A percentile compares a stretch with the other conserved stretches of the same genome.
Conservation (phyloP, 306 rosid genomes). For the Castanopsis chinensis region DNA sequence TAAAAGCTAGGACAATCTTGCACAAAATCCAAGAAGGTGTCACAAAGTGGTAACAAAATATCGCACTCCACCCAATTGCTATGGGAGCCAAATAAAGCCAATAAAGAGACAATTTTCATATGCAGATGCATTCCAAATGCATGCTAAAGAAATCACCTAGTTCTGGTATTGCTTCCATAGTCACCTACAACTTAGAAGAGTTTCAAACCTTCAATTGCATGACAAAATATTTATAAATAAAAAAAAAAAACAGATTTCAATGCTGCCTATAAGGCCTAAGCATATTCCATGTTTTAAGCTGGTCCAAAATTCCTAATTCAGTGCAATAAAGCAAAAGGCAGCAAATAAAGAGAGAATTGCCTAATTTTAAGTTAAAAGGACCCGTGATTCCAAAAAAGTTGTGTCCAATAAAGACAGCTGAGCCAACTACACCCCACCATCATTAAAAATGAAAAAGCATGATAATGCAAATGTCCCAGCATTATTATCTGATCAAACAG, state of each 20-base stretch:
- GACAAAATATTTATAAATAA: neutral
- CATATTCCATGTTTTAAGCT: neutral
- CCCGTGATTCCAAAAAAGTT: slow-evolving; percentile 18
- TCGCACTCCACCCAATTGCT: neutral
- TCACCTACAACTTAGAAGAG: neutral
- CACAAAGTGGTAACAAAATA: neutral
- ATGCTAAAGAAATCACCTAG: neutral
- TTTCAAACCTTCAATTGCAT: neutral
- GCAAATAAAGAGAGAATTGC: neutral
- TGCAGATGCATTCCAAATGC: neutral
- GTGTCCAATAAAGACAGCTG: slow-evolving; percentile 23
- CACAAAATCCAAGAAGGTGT: neutral
- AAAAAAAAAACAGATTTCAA: too few species aligned
- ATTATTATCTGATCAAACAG: slow-evolving; percentile 4
- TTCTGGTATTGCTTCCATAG: neutral
- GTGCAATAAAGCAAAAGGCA: neutral
- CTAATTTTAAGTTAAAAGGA: slow-evolving; percentile 11
- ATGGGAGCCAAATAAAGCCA: neutral
- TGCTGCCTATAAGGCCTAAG: neutral
- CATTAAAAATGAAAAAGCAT: slow-evolving; percentile 29
- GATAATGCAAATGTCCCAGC: slow-evolving; percentile 27
- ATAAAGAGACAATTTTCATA: too few species aligned
- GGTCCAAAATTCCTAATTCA: neutral
- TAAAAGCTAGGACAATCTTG: neutral
- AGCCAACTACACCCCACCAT: slow-evolving; percentile 30